These are phyloP conservation scores for Aspergillus chevalieri DNA, from an alignment of 2,329 filamentous ascomycete species.

Conservation along the genomic window DNA sequence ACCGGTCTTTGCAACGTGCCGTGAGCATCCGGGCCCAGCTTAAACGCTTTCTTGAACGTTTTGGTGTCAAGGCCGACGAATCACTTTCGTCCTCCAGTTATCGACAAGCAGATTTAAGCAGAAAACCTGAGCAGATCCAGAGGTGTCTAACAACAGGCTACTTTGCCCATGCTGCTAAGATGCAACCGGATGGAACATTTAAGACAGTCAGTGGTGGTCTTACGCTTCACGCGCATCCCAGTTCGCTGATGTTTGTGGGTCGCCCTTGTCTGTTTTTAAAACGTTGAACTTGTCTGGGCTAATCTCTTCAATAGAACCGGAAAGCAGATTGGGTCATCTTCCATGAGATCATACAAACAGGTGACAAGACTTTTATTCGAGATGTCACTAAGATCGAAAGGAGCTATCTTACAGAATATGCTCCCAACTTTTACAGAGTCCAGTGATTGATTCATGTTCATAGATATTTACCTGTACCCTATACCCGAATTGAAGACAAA, in stretches of 20 bases:
- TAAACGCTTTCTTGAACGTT: conserved; percentile 77
- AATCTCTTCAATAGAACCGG: conserved; percentile 53
- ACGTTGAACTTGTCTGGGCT: neutral
- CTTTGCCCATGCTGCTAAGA: conserved; percentile 87
- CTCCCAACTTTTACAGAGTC: conserved; percentile 71
- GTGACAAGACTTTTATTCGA: conserved; percentile 79
- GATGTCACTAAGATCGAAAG: conserved; percentile 93
- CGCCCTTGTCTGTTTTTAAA: neutral
- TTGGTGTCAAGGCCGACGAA: conserved; percentile 66
- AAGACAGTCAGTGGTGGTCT: conserved; percentile 74
- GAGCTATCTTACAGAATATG: conserved; percentile 85
- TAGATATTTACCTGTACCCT: neutral
- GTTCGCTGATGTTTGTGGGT: conserved; percentile 76
- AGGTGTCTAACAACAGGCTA: conserved; percentile 83
- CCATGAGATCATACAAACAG: conserved; percentile 85
- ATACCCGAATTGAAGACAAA: neutral
- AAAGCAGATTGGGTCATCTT: conserved; percentile 97
- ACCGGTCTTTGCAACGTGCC: conserved; percentile 72
- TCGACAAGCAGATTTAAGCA: conserved; percentile 27
- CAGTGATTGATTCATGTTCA: conserved; percentile 16
- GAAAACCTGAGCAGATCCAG: conserved; percentile 66
- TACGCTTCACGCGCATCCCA: conserved; percentile 80
- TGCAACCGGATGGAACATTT: conserved; percentile 90
- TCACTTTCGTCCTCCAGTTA: conserved; percentile 37
- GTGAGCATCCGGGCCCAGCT: conserved; percentile 83